A percentile compares a stretch with the other conserved stretches of the same genome.
phyloP scores from a whole-genome alignment of 2,329 filamentous ascomycete species.

The Pseudogymnoascus pannorum region DNA sequence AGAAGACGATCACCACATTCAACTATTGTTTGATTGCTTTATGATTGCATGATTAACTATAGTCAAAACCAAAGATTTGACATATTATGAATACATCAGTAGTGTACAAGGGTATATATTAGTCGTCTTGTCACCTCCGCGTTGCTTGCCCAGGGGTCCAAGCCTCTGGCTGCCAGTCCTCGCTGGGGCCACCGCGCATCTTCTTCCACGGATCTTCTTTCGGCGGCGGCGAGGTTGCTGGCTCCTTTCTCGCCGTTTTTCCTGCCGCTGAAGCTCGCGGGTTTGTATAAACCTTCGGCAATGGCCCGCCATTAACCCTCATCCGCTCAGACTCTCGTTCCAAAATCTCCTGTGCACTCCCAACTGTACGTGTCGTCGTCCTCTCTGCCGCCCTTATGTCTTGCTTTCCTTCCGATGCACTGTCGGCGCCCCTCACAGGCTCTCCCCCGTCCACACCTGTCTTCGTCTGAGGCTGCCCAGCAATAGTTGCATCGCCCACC shows the following conservation, averaged over 20 bases:
- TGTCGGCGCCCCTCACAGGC: neutral
- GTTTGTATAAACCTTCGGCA: conserved; percentile 5
- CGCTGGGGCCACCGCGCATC: conserved; percentile 47
- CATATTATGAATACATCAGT: conserved; percentile 5
- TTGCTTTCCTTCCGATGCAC: neutral
- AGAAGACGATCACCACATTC: conserved; percentile 8
- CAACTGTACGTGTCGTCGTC: neutral
- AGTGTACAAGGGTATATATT: conserved; percentile 2
- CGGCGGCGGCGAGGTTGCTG: conserved; percentile 21
- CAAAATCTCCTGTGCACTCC: neutral
- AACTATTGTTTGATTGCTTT: conserved; percentile 8
- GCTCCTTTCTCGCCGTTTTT: conserved; percentile 16
- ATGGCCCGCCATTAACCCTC: neutral
- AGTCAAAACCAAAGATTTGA: neutral
- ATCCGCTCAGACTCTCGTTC: neutral
- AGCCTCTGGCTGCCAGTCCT: conserved; percentile 50
- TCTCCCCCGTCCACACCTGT: neutral
- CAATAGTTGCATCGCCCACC: conserved; percentile 10
- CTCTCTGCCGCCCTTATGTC: neutral
- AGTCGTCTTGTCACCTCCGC: neutral
- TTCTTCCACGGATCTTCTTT: conserved; percentile 47
- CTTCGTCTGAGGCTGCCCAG: conserved; percentile 12
- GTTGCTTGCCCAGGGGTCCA: conserved; percentile 2
- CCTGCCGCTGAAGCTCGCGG: conserved; percentile 8
- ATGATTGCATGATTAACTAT: conserved; percentile 1